Base-by-base conservation (phyloP, 2,329 filamentous ascomycete genomes). In the Talaromyces pinophilus region DNA sequence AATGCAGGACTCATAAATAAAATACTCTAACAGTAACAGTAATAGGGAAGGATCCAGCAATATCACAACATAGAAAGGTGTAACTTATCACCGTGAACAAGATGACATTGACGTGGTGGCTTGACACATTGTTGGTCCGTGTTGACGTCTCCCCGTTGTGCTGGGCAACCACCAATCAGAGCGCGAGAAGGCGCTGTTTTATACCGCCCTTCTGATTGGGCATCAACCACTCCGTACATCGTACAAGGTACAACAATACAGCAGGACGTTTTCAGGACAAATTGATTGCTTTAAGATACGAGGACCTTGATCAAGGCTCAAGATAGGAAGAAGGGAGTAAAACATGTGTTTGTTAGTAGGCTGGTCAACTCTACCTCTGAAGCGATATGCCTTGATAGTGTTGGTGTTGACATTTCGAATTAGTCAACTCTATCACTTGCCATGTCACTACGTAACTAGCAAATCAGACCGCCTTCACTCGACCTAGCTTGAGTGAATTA, bases 141-240 rank as follows among this genome's bases (percentile, higher is more conserved):
- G 57, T 59, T 59, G 57, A 40, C 25, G 22, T 46, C 40, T 44
- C 22, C 5, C 38, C 40, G 57, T 60, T 33, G 57, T 46, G 38
- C 57, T 40, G 57, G 57, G 57, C 38, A 60, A 60, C 57, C 57
- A 30, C 57, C 57, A 60, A 60, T 60, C 57, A 60, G 33, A 46
- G 57, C 7, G n/a, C 15, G 11, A 4, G 19, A 22, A 57, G 8
- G 22, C 5, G 5, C 52, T 5, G 3, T 19, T 19, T 22, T 38
- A 11, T 15, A 22, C 11, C n/a, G 11, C 30, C n/a, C 7, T 33
- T 40, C 52, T 40, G 33, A 57, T 57, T 57, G 54, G 54, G 13
- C 33, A 22, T 35, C 33, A 25, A 38, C n/a, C 3, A 25, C 22
- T 25, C 22, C 22, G 22, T 7, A 50, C 13, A 1, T 3, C 22